Evolutionary conservation across 768 basidiomycete genomes (phyloP), one percentile per base, ranked within the genome.

Genomic region (Suillus alpinus): DNA sequence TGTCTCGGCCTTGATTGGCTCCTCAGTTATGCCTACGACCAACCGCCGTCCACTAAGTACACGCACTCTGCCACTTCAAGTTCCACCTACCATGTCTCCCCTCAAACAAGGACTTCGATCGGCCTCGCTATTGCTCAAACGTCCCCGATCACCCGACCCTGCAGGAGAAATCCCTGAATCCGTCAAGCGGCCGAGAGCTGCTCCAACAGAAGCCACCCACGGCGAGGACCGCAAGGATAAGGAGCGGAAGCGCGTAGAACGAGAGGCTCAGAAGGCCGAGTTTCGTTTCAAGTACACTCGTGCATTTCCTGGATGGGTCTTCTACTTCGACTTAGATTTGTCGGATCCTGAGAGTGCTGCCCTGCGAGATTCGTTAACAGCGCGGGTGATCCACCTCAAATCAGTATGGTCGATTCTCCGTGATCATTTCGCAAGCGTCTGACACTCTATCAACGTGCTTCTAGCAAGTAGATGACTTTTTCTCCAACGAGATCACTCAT

Each of bases 401-500:
- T 90, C 86, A 62, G 96, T 98, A 74, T 67, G 92, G 83, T 49
- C 16, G 44, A 43, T 39, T 34, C 23, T 29, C 40, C 56, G n/a
- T 34, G 55, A 23, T 59, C 32, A 53, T 58, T 29, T 55, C 12
- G 23, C 56, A 34, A 52, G 44, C 37, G 16, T 44, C 31, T 20
- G 37, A 62, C 61, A 46, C 55, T 29, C 37, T 5, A 57, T 56
- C 56, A 47, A n/a, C 16, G 44, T 53, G 47, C 56, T 20, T 61
- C 39, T 68, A 98, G 97, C 80, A 79, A 59, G 83, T 94, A 59
- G 93, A 96, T 55, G 83, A 87, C 62, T 97, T 97, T 80, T 95
- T 98, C 73, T 92, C 91, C 34, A 86, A 81, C 52, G 82, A 86
- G 52, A 85, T 96, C 29, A 95, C 94, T 0, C 96, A 98, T 76